A percentile compares a stretch with the other conserved stretches of the same genome.
These are phyloP conservation scores for Cladophialophora exuberans DNA, from an alignment of 2,329 filamentous ascomycete genomes.

Conservation along the genomic window DNA sequence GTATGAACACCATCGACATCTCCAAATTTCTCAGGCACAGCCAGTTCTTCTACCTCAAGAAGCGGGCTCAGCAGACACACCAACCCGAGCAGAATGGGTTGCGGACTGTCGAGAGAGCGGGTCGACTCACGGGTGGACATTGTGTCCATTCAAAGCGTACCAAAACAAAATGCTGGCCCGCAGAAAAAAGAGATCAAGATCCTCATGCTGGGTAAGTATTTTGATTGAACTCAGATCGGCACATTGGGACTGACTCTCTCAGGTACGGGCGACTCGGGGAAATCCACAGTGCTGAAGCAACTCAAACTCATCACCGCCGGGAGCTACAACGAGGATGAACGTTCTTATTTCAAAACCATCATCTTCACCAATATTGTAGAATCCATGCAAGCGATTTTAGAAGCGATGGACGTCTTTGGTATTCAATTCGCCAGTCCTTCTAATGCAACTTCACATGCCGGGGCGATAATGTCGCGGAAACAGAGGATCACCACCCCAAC, in stretches of 20 bases:
- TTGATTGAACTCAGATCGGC: conserved; percentile 16
- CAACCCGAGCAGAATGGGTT: too few relatives aligned
- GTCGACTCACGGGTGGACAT: conserved; percentile 99
- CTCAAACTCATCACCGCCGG: conserved; percentile 99
- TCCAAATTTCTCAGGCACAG: too few relatives aligned
- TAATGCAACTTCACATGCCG: conserved; percentile 87
- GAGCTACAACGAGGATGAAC: conserved; percentile 89
- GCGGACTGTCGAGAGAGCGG: conserved; percentile 98
- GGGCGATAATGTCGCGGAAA: conserved; percentile 98
- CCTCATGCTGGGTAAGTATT: conserved; percentile 84
- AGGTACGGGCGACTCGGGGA: conserved; percentile 98
- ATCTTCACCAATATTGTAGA: conserved; percentile 73
- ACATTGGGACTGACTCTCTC: conserved; percentile 14
- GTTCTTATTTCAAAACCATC: conserved; percentile 71
- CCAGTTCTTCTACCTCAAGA: too few relatives aligned
- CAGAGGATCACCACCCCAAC: conserved; percentile 94
- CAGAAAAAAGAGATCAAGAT: conserved; percentile 99
- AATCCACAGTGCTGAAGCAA: conserved; percentile 92
- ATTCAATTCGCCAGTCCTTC: conserved; percentile 87
- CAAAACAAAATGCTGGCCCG: conserved; percentile 97
- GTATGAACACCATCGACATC: too few relatives aligned
- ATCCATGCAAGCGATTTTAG: conserved; percentile 70
- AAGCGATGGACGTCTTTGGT: conserved; percentile 70
- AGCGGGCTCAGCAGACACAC: too few relatives aligned
- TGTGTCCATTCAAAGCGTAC: conserved; percentile 99